phyloP scores from a whole-genome alignment of 306 rosid genomes.

The Cucumis cinereus region DNA sequence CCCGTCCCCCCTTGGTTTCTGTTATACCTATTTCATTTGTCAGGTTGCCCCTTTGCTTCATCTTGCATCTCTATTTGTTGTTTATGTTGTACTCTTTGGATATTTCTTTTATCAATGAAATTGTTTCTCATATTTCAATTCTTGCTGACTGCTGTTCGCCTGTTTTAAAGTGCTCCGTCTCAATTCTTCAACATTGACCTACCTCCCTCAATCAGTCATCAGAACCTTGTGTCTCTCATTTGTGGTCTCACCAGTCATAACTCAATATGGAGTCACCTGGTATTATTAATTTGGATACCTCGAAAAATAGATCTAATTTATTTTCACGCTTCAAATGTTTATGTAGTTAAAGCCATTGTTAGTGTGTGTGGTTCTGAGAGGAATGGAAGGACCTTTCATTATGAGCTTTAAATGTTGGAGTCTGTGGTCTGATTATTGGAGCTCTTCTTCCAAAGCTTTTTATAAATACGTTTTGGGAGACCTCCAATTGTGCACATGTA shows the following conservation, averaged over 20 bases:
- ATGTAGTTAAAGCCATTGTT: background rate
- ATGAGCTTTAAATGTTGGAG: background rate
- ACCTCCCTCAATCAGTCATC: background rate
- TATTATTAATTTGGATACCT: background rate
- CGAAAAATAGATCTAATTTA: background rate
- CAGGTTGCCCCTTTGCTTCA: no score
- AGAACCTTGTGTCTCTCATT: background rate
- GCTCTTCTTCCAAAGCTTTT: constrained; percentile 1
- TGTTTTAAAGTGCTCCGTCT: background rate
- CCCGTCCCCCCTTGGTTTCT: no score
- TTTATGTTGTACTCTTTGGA: no score
- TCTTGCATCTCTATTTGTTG: no score
- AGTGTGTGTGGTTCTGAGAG: background rate
- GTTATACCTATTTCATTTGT: no score
- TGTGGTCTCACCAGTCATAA: background rate
- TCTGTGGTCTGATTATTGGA: background rate
- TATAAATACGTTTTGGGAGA: background rate
- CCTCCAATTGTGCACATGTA: no score
- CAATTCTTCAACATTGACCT: background rate
- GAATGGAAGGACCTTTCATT: background rate
- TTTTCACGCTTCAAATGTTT: constrained; percentile 1
- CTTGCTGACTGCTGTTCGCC: background rate
- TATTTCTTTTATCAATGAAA: no score
- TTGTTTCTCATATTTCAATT: background rate
- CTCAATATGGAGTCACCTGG: background rate